Conservation (phyloP, 73 alveolate species). For the Paramecium pentaurelia region DNA sequence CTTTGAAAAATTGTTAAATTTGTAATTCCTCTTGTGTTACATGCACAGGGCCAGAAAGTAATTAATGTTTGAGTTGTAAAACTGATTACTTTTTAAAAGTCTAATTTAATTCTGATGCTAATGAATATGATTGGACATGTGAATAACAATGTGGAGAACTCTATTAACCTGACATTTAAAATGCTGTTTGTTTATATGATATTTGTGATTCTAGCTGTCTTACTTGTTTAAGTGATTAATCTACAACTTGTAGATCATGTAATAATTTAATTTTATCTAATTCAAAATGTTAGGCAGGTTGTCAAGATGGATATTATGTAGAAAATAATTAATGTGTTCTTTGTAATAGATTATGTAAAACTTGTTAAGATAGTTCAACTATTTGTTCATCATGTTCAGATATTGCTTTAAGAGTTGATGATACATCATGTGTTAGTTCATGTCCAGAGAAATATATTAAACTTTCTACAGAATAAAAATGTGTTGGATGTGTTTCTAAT, state of each 20-base stretch:
- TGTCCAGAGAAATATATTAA: not conserved
- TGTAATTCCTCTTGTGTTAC: not conserved
- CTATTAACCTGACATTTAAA: not conserved
- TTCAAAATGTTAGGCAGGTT: not conserved
- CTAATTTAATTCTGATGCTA: not conserved
- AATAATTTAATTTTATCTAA: not conserved
- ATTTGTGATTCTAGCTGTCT: not conserved
- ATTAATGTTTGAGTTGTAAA: not conserved
- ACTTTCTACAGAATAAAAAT: not conserved
- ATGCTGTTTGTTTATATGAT: not conserved
- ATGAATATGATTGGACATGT: not conserved
- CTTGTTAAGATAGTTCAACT: not conserved
- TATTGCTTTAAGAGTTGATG: not conserved
- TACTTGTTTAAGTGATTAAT: not conserved
- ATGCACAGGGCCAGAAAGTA: not conserved
- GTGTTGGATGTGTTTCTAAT: not conserved
- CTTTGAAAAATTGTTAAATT: not conserved
- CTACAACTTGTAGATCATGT: not conserved
- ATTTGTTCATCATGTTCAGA: not conserved
- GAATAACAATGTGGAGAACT: not conserved
- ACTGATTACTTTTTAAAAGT: not conserved
- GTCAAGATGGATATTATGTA: not conserved
- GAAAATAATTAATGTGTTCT: not conserved
- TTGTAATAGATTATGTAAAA: not conserved
- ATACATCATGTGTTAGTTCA: not conserved